Evolutionary conservation across 768 basidiomycete genomes (phyloP), one percentile per base, ranked within the genome.

Genomic region (Auricularia sp.): DNA sequence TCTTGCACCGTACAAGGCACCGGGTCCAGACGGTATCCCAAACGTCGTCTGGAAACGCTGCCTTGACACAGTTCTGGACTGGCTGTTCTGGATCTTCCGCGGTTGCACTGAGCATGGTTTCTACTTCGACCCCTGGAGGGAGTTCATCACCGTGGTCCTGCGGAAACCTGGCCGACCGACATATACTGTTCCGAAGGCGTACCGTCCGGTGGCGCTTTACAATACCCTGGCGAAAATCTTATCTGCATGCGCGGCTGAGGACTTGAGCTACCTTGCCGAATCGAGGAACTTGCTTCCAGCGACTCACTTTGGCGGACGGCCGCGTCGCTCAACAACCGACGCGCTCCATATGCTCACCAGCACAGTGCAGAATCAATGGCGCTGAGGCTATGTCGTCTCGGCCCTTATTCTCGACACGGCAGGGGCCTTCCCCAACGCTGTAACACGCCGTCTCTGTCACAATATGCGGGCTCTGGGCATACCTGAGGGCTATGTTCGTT

Each of bases 351-450:
- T 39, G 12, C 12, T 39, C 39, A 2, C 39, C 3, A 12, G 8
- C 39, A 39, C 39, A 39, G 39, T 39, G 2, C 6, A 2, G 39
- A 7, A 39, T 12, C 8, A 6, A 12, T 39, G 39, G 39, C 44
- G 73, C 0, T 58, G 63, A 3, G 63, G 67, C 0, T 72, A 77
- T 18, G 79, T 80, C 0, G 77, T 68, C 0, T 73, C 72, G 0
- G 68, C 72, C 0, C 73, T 80, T 0, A 79, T 77, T 68, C 72
- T 80, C 0, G 79, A 82, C 64, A 72, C 81, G 0, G 70, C 79
- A 68, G 79, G 75, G 0, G 78, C 79, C 1, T 81, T 80, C 2
- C 39, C 39, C 39, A 39, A 39, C 2, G 39, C 39, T 6, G 39
- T 39, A n/a, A n/a, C n/a, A n/a, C n/a, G n/a, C 29, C 29, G 29